Base-by-base conservation (phyloP, 2,329 filamentous ascomycete species). In the Fusarium globosum region DNA sequence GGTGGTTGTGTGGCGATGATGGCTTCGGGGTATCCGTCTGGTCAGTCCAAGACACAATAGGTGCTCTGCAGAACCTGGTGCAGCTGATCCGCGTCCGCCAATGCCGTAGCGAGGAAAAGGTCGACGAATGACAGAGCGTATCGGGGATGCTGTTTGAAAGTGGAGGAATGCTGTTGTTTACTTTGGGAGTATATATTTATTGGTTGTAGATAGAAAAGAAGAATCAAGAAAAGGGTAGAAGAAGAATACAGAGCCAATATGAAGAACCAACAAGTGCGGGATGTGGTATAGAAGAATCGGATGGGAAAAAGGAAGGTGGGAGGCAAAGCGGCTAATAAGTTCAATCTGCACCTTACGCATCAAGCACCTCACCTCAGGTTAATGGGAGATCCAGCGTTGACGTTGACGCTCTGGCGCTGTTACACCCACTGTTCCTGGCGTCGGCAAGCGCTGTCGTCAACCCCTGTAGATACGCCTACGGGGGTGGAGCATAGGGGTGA, bases 1-100 rank as follows among this genome's bases (percentile, higher is more conserved):
- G 60, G 72, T 68, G 71, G 71, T 67, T 71, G 65, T 56, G 71
- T 66, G 77, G 76, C 75, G 67, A 79, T 72, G 65, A 79, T 72
- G 64, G 68, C 66, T 74, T 78, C 77, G 75, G 76, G 65, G 61
- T 65, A 60, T 70, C 76, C 74, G 76, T 75, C 61, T 75, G 66
- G 72, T 68, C 58, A 62, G 21, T 62, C 52, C 62, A 69, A 63
- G 58, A 58, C 46, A 59, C 35, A 68, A 55, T 43, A 30, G 53
- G 52, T 65, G 61, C 60, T 49, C 20, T 76, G 73, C 72, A 72
- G 72, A 76, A 73, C 70, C 73, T 73, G 63, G 66, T 73, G 71
- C 73, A 72, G 73, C 70, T 77, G 74, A 71, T 35, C 75, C 65
- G 68, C 66, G 73, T 55, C 74, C 68, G 66, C 66, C 64, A 67